Evolutionary conservation across 148 eudicot species (phyloP).

Genomic region (Nepenthes mirabilis): DNA sequence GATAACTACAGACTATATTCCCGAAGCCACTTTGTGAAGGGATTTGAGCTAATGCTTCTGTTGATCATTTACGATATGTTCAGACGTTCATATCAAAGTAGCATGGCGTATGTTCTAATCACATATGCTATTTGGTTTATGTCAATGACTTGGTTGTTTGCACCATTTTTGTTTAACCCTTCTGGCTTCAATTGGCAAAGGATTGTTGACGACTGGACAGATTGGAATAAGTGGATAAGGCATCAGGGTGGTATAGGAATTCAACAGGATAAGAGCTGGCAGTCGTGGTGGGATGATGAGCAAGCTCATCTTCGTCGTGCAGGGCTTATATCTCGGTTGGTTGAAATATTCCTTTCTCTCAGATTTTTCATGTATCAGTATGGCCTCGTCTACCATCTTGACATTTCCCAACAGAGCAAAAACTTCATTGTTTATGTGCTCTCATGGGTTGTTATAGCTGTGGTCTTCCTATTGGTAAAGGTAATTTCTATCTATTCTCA

Average conservation of each 20-base stretch:
- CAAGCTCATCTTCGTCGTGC: constrained; percentile 59
- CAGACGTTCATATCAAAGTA: constrained; percentile 56
- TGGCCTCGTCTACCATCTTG: constrained; percentile 93
- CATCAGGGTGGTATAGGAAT: constrained; percentile 91
- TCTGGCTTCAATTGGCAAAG: constrained; percentile 83
- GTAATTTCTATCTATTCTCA: constrained; percentile 22
- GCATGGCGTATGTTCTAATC: constrained; percentile 58
- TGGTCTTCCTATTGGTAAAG: constrained; percentile 73
- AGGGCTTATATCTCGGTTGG: constrained; percentile 47
- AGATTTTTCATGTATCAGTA: constrained; percentile 90
- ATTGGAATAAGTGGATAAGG: constrained; percentile 90
- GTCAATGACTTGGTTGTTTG: constrained; percentile 89
- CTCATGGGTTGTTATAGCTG: constrained; percentile 78
- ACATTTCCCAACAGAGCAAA: constrained; percentile 63
- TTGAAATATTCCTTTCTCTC: constrained; percentile 56
- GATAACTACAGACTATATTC: constrained; percentile 91
- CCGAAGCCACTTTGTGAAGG: constrained; percentile 89
- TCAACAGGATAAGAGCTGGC: constrained; percentile 93
- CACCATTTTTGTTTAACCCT: constrained; percentile 92
- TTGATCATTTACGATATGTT: constrained; percentile 64
- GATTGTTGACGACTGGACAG: constrained; percentile 88
- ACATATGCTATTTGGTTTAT: constrained; percentile 93
- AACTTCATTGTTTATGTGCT: constrained; percentile 68
- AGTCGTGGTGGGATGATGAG: constrained; percentile 97
- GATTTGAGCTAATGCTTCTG: constrained; percentile 70